Evolutionary conservation across 164 flowering plant species (phyloP).

Genomic region (Piper betle): DNA sequence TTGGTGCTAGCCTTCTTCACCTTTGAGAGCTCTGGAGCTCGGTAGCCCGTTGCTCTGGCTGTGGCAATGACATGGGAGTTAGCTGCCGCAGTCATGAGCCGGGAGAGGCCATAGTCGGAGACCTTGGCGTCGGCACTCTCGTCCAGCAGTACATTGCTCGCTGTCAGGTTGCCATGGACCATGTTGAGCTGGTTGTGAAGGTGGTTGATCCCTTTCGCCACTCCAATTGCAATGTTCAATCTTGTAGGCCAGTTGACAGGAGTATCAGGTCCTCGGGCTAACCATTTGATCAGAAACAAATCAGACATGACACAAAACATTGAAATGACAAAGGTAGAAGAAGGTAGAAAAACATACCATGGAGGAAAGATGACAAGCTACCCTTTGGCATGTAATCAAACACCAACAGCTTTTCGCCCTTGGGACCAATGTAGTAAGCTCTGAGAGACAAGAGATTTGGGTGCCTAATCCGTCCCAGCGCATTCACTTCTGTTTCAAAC

Average conservation of each 20-base stretch:
- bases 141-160: conserved; percentile 73
- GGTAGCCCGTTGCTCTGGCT: conserved; percentile 72
- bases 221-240: conserved; percentile 66
- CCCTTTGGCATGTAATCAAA: conserved; percentile 89
- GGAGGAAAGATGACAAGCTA: conserved; percentile 87
- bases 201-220: conserved; percentile 46
- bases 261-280: conserved; percentile 85
- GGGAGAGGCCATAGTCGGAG: conserved; percentile 71
- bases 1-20: conserved; percentile 60
- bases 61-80: conserved; percentile 62
- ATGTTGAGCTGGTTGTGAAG: conserved; percentile 65
- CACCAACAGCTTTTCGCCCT: conserved; percentile 95
- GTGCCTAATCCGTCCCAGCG: conserved; percentile 73
- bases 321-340: too few relatives aligned
- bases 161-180: conserved; percentile 75
- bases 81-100: conserved; percentile 67
- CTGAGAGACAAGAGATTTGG: conserved; percentile 68
- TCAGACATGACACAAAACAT: not conserved
- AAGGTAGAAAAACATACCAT: conserved; percentile 32
- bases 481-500: conserved; percentile 65
- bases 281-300: not conserved
- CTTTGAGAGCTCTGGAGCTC: conserved; percentile 88
- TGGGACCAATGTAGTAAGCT: conserved; percentile 92
- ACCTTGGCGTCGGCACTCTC: conserved; percentile 55
- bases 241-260: conserved; percentile 67